phyloP scores from a whole-genome alignment of 768 basidiomycete species.

The Pisolithus orientalis region DNA sequence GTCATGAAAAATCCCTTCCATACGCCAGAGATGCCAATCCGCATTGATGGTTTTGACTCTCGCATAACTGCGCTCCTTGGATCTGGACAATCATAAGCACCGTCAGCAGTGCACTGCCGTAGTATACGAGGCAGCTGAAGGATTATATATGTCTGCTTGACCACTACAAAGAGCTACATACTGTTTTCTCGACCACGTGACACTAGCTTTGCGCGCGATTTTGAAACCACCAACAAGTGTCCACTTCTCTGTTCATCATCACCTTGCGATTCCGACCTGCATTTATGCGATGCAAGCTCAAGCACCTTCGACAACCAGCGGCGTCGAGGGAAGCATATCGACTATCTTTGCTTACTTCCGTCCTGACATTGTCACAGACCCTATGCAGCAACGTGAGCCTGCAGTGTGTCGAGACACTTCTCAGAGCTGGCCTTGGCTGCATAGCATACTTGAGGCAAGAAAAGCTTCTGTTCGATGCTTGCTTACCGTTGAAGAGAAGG shows the following conservation, averaged over 20 bases:
- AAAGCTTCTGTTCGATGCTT: neutral
- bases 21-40: conserved; percentile 98
- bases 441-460: conserved; percentile 68
- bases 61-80: conserved; percentile 60
- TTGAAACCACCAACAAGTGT: too few relatives aligned
- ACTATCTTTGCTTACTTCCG: neutral
- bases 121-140: neutral
- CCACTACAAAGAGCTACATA: neutral
- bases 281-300: conserved; percentile 22
- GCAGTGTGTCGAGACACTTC: conserved; percentile 62
- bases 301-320: conserved; percentile 9
- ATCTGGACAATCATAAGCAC: conserved; percentile 21
- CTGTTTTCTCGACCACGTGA: neutral
- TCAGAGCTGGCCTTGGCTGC: conserved; percentile 68
- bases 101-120: neutral
- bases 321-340: conserved; percentile 14
- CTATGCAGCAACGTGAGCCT: conserved; percentile 57
- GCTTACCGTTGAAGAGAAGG: conserved; percentile 2
- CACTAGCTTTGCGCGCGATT: too few relatives aligned
- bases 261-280: too few relatives aligned
- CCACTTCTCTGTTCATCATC: too few relatives aligned
- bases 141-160: neutral
- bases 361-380: conserved; percentile 27
- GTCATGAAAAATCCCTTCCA: conserved; percentile 99
- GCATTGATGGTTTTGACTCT: conserved; percentile 82